Evolutionary conservation across 2,329 filamentous ascomycete species (phyloP).

Genomic region (Podosphaera leucotricha): DNA sequence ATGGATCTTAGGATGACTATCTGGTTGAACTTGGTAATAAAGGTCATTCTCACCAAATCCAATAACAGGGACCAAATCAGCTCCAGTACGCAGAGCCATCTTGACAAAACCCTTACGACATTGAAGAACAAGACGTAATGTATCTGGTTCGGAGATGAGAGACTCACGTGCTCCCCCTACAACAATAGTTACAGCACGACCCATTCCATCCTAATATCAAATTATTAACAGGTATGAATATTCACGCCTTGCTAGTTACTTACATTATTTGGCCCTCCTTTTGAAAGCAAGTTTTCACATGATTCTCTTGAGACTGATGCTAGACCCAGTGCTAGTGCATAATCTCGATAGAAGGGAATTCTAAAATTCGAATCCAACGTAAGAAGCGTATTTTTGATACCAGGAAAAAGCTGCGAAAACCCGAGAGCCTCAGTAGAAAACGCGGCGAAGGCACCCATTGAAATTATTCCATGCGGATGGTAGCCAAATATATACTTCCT

Average conservation of each 20-base stretch:
- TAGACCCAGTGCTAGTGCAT: slow-evolving; percentile 70
- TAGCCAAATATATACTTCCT: slow-evolving; percentile 95
- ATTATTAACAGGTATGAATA: too few relatives aligned
- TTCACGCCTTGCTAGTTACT: neutral
- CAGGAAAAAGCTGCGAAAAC: slow-evolving; percentile 71
- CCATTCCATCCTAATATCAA: slow-evolving; percentile 43
- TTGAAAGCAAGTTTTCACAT: slow-evolving; percentile 68
- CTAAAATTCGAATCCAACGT: slow-evolving; percentile 94
- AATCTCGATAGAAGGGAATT: slow-evolving; percentile 82
- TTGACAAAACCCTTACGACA: slow-evolving; percentile 85
- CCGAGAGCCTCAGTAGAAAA: slow-evolving; percentile 80
- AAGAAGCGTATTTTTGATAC: slow-evolving; percentile 79
- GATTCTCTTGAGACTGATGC: slow-evolving; percentile 77
- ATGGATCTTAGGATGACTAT: slow-evolving; percentile 57
- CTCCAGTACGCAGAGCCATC: slow-evolving; percentile 74
- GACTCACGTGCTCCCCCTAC: slow-evolving; percentile 82
- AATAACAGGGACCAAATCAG: slow-evolving; percentile 77
- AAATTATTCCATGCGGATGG: slow-evolving; percentile 93
- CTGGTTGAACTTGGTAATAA: slow-evolving; percentile 69
- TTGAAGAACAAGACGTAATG: slow-evolving; percentile 54
- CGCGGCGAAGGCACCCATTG: slow-evolving; percentile 78
- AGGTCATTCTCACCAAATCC: slow-evolving; percentile 90
- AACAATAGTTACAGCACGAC: slow-evolving; percentile 89
- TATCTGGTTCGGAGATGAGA: slow-evolving; percentile 62
- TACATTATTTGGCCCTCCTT: slow-evolving; percentile 44